Percentiles rank a stretch among this genome's conserved stretches.
These are phyloP conservation scores for Rosa lucieae DNA, from an alignment of 306 rosid species.

Conservation along the genomic window DNA sequence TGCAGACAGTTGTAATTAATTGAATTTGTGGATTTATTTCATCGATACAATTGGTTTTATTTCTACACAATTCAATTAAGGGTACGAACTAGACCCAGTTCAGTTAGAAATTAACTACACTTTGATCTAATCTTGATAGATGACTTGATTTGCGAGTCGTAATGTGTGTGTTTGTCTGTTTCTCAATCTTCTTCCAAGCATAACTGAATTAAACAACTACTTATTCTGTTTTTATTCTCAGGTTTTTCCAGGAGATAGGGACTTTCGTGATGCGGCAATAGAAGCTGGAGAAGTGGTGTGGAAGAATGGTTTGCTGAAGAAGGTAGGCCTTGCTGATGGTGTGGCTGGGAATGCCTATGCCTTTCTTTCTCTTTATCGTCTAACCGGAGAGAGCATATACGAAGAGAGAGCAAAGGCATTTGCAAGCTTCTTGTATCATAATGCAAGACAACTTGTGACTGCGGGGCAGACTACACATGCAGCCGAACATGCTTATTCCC, in stretches of 20 bases:
- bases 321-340: slow-evolving; percentile 87
- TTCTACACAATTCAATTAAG: neutral
- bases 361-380: slow-evolving; percentile 64
- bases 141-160: neutral
- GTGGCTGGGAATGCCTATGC: slow-evolving; percentile 81
- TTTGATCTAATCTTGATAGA: neutral
- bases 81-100: neutral
- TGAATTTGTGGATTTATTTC: neutral
- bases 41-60: neutral
- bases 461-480: slow-evolving; percentile 17
- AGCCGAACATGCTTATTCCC: slow-evolving; percentile 51
- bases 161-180: neutral
- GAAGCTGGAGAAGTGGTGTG: slow-evolving; percentile 97
- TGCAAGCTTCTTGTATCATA: slow-evolving; percentile 61
- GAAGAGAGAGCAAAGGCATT: slow-evolving; percentile 80
- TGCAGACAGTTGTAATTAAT: neutral
- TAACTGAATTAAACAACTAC: neutral
- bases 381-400: slow-evolving; percentile 66
- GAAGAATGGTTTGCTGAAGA: slow-evolving; percentile 82
- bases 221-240: slow-evolving; percentile 12
- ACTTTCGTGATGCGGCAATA: slow-evolving; percentile 85
- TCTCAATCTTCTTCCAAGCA: neutral
- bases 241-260: slow-evolving; percentile 71
- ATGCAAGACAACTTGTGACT: slow-evolving; percentile 30
- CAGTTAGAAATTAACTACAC: neutral